Percentiles rank a stretch among this genome's conserved stretches.
Conservation (phyloP, 345 rosid species). For the Brassica juncea region DNA sequence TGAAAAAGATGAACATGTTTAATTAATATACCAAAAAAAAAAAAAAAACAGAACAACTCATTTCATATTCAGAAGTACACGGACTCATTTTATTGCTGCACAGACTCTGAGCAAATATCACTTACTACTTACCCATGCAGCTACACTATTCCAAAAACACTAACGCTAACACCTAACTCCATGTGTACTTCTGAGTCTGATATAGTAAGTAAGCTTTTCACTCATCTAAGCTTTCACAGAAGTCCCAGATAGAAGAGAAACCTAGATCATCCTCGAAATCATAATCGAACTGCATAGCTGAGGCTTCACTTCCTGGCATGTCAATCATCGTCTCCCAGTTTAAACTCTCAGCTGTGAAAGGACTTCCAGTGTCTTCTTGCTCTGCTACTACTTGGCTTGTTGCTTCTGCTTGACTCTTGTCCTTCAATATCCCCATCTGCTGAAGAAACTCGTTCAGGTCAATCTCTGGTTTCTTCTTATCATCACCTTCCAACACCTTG, state of each 20-base stretch:
- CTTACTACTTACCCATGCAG: conserved; percentile 5
- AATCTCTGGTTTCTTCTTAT: conserved; percentile 73
- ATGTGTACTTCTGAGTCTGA: conserved; percentile 34
- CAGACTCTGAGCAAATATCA: conserved; percentile 17
- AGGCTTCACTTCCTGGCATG: conserved; percentile 52
- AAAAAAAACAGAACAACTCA: conserved; percentile 20
- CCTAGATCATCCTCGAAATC: conserved; percentile 58
- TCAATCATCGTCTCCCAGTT: conserved; percentile 74
- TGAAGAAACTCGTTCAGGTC: conserved; percentile 91
- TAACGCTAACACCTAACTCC: conserved; percentile 27
- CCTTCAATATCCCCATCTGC: conserved; percentile 76
- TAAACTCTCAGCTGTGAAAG: conserved; percentile 50
- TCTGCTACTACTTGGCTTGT: conserved; percentile 36
- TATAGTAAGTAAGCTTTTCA: background rate
- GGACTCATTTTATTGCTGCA: conserved; percentile 32
- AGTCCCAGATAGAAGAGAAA: conserved; percentile 74
- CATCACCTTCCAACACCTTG: conserved; percentile 39
- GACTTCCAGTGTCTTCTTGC: conserved; percentile 42
- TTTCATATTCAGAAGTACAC: conserved; percentile 34
- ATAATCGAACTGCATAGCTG: conserved; percentile 35
- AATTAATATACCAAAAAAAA: background rate
- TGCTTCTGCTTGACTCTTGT: conserved; percentile 39
- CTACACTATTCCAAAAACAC: conserved; percentile 27
- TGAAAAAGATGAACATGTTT: conserved; percentile 14
- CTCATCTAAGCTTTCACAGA: conserved; percentile 46